phyloP scores from a whole-genome alignment of 306 rosid genomes.

The Malus orientalis region DNA sequence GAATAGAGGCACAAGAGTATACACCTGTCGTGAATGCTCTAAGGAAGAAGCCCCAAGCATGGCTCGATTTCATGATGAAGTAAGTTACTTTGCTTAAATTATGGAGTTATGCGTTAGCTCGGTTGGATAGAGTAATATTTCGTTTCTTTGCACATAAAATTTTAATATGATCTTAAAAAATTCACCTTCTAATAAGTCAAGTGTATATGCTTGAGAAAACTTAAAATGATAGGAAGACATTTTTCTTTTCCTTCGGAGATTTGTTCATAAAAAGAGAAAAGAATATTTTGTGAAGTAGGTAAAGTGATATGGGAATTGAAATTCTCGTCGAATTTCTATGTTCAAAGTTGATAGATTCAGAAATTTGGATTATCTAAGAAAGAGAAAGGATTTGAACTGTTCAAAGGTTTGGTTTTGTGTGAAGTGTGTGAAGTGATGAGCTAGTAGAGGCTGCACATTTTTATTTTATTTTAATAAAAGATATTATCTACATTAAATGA shows the following conservation, averaged over 20 bases:
- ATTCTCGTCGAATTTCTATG: no score
- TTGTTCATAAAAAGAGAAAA: no score
- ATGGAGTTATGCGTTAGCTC: background rate
- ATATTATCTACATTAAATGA: no score
- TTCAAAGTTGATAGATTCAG: no score
- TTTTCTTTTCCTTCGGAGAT: background rate
- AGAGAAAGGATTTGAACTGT: no score
- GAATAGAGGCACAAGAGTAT: constrained; percentile 71
- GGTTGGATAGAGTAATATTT: no score
- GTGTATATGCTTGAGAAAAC: background rate
- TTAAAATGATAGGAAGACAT: background rate
- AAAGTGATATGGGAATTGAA: background rate
- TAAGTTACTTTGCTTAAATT: constrained; percentile 17
- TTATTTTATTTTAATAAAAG: no score
- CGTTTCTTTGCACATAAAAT: background rate
- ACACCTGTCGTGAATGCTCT: constrained; percentile 76
- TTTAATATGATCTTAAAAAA: no score
- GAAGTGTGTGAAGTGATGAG: no score
- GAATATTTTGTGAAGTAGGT: background rate
- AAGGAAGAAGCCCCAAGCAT: constrained; percentile 72
- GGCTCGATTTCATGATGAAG: constrained; percentile 99
- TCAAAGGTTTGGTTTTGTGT: accelerated
- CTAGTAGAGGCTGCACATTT: no score
- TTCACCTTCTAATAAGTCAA: no score
- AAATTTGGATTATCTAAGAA: no score